These are phyloP conservation scores for Moringa oleifera DNA, from an alignment of 345 rosid species.

Conservation along the genomic window DNA sequence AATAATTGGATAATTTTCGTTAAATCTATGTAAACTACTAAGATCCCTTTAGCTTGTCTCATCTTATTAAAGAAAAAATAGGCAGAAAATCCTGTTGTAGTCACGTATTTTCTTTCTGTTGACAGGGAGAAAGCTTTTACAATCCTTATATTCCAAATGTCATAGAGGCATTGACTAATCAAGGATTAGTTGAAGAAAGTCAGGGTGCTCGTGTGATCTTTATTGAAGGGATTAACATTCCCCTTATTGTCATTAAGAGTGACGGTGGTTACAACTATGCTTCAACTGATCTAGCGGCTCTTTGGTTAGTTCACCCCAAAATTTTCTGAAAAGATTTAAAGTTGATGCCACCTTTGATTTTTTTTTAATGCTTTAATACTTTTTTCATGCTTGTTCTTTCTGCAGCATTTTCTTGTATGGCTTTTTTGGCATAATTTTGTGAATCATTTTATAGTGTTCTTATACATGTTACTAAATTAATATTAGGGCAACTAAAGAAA, in stretches of 20 bases:
- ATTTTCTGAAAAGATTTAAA: no score
- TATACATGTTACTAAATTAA: no score
- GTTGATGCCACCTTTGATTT: background rate
- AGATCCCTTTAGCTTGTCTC: background rate
- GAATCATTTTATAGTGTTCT: no score
- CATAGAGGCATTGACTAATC: slow-evolving; percentile 42
- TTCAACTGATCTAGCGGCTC: slow-evolving; percentile 88
- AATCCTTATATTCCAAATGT: slow-evolving; percentile 67
- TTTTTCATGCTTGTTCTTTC: background rate
- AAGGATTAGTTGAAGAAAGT: slow-evolving; percentile 81
- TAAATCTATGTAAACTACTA: background rate
- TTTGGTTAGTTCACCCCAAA: slow-evolving; percentile 50
- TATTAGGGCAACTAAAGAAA: no score
- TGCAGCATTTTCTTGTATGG: background rate
- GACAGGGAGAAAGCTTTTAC: slow-evolving; percentile 97
- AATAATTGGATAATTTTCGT: background rate
- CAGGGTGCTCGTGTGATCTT: slow-evolving; percentile 90
- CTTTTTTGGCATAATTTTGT: no score
- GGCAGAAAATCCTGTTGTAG: background rate
- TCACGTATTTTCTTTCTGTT: slow-evolving; percentile 2
- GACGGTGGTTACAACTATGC: slow-evolving; percentile 98
- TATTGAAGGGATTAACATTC: slow-evolving; percentile 69
- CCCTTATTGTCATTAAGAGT: slow-evolving; percentile 93
- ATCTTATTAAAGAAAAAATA: background rate
- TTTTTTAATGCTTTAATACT: background rate